Base-by-base conservation (phyloP, 2,329 filamentous ascomycete species). In the Neoascochyta sp. region DNA sequence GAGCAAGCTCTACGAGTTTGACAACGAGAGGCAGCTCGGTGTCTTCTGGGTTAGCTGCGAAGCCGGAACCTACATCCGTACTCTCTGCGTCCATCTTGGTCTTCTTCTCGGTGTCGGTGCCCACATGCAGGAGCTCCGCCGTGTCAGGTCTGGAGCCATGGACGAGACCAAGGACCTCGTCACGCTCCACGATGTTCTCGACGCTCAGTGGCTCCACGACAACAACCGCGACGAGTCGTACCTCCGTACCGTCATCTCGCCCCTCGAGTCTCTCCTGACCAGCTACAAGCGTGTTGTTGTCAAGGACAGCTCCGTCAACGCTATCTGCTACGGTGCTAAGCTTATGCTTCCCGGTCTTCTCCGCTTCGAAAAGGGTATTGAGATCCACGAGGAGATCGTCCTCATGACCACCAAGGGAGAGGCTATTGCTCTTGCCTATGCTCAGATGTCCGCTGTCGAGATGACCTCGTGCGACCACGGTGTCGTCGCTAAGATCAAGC, bases 41-140 rank as follows among this genome's bases (percentile, higher is more conserved):
- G 90, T 96, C 34, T 98, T 98, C 78, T 96, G 92, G 90, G 92
- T 96, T 53, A 94, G 87, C 69, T 98, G 92, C 68, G 92, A 98
- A 70, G 92, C 88, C 35, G 92, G 92, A 64, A 98, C 92, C 45
- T 98, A 98, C 68, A 96, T 98, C 64, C 86, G 92, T 74, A 98
- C 92, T 20, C 81, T 98, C 26, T 96, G 92, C 68, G 90, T 96
- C 23, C 92, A 96, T 70, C 67, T 98, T 51, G 86, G 86, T 66
- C 68, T 83, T 38, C 59, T 83, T 37, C 69, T 83, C 17, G 80
- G 90, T 62, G 88, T 95, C 36, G 90, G 90, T 50, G 92, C 86
- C 30, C 88, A 96, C 72, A 96, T 96, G 90, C 90, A 96, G 73
- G 90, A 96, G 73, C 81, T 96, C 51, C 80, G 90, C 54, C 82